Evolutionary conservation across 1,284 basidiomycete species (phyloP), one percentile per base, ranked within the genome.

Genomic region (Ustilago loliicola): DNA sequence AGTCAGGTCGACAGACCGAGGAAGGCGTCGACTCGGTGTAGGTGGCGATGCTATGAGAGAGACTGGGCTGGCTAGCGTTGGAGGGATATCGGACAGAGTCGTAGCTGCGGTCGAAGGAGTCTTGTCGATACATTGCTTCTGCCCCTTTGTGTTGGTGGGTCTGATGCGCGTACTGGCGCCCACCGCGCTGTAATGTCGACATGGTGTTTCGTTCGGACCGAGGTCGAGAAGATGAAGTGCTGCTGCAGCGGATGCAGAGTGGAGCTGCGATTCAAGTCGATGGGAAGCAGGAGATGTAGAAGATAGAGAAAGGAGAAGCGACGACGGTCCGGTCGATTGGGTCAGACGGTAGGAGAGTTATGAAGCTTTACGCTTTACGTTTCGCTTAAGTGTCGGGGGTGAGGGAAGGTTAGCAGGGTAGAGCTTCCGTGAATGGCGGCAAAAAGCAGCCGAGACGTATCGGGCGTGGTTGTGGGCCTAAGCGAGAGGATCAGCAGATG

Each of bases 21-120:
- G 70, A 72, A 0, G 70, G 70, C 0, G 66, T 64, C n/a, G 74
- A 77, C 4, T 77, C 69, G 38, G 74, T 42, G 52, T 77, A 56
- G 19, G 74, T 77, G 55, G 23, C 34, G 57, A 77, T 56, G 70
- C 74, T 77, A 60, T 77, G 70, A 15, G 69, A 66, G 5, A 77
- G 65, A 47, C 69, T 72, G 7, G 74, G 75, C 45, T 72, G 70
- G 27, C 66, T 70, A 32, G 61, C 59, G 66, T 72, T 72, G 74
- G 62, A 76, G 2, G 65, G 38, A 23, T 64, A 72, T 30, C 71
- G 65, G n/a, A 64, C 42, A 23, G 65, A 72, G 47, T 72, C 65
- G 36, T 67, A 67, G 57, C 65, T 67, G 56, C 36, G 56, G 11
- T 72, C 70, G 61, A 51, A 59, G 9, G 55, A 60, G 7, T 34